Evolutionary conservation across 2,329 filamentous ascomycete genomes (phyloP).

Genomic region (Stenocarpella maydis): DNA sequence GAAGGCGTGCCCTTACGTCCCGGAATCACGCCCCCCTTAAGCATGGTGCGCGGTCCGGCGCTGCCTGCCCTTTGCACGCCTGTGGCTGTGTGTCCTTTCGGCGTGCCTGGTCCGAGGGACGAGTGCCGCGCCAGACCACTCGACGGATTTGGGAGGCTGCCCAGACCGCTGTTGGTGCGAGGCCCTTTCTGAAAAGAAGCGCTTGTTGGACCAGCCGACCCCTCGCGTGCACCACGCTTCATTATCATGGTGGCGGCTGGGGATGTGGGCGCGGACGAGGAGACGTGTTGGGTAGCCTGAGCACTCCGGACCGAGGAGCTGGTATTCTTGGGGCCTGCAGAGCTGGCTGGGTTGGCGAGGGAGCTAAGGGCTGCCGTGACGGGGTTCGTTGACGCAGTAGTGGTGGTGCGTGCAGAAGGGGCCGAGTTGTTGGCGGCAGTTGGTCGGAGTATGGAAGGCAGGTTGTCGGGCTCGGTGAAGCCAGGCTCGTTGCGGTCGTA

Average conservation of each 20-base stretch:
- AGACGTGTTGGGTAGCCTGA: constrained; percentile 57
- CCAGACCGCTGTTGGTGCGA: constrained; percentile 56
- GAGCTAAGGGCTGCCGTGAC: constrained; percentile 48
- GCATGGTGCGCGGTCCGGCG: constrained; percentile 63
- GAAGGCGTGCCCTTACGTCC: constrained; percentile 59
- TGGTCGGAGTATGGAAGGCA: constrained; percentile 68
- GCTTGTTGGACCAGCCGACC: constrained; percentile 63
- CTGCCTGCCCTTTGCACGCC: constrained; percentile 58
- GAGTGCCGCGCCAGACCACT: constrained; percentile 69
- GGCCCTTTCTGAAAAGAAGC: constrained; percentile 60
- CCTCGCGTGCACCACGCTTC: constrained; percentile 63
- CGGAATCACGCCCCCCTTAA: constrained; percentile 53
- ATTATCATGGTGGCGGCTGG: constrained; percentile 69
- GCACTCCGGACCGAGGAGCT: constrained; percentile 58
- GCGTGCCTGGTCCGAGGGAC: constrained; percentile 69
- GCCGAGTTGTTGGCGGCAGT: constrained; percentile 61
- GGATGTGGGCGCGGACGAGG: constrained; percentile 66
- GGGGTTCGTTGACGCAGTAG: constrained; percentile 49
- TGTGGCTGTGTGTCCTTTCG: constrained; percentile 53
- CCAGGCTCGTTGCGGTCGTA: constrained; percentile 69
- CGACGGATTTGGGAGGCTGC: constrained; percentile 58
- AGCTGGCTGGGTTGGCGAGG: constrained; percentile 51
- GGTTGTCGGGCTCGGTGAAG: constrained; percentile 68
- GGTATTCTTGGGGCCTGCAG: constrained; percentile 52
- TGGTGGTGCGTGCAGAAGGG: constrained; percentile 52